Percentiles rank a stretch among this genome's conserved stretches.
Conservation (phyloP, 108 stramenopile species). For the Aurantiochytrium sp. region DNA sequence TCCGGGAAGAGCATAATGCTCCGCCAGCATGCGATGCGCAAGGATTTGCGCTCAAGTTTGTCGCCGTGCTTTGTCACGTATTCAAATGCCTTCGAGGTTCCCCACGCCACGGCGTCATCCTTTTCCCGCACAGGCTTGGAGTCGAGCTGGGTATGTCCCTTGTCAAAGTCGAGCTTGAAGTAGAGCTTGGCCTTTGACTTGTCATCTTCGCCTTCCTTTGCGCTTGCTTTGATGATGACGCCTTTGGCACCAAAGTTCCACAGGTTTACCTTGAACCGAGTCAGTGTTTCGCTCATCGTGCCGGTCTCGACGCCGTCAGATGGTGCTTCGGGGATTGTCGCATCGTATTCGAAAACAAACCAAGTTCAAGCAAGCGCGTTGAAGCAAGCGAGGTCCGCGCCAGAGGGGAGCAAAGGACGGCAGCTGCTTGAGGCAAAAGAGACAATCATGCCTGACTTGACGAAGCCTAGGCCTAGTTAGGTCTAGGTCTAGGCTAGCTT, state of each 20-base stretch:
- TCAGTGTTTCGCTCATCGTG: neutral
- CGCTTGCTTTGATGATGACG: neutral
- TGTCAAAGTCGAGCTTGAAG: neutral
- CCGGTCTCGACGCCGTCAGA: neutral
- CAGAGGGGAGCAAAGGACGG: no score
- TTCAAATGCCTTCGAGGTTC: neutral
- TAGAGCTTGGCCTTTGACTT: neutral
- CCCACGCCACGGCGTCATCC: neutral
- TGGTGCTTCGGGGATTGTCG: no score
- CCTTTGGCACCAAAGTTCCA: neutral
- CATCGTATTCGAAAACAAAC: no score
- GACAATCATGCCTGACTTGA: no score
- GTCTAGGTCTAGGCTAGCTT: no score
- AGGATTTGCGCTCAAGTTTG: neutral
- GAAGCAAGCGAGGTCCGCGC: no score
- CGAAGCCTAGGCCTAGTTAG: no score
- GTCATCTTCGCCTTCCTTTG: constrained; percentile 5
- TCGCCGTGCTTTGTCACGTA: constrained; percentile 3
- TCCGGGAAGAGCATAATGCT: neutral
- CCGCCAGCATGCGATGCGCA: neutral
- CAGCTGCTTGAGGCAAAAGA: no score
- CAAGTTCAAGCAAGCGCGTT: no score
- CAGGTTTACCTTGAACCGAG: neutral
- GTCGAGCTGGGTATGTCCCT: neutral
- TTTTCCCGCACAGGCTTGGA: neutral